These are phyloP conservation scores for Panaeolus cyanescens DNA, from an alignment of 768 basidiomycete species.

Conservation along the genomic window DNA sequence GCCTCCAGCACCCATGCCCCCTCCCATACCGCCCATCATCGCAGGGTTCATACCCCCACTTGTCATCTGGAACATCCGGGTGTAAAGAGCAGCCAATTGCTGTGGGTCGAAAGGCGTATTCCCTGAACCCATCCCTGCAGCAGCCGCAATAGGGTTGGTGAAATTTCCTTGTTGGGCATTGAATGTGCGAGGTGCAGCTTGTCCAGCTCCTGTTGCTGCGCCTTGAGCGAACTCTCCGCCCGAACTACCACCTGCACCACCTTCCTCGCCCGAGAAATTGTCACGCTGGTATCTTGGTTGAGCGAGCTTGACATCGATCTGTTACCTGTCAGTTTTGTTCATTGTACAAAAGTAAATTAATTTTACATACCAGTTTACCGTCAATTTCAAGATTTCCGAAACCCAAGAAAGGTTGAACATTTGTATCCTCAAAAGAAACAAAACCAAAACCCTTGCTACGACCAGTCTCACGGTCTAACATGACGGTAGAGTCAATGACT, in stretches of 20 bases:
- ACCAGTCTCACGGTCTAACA: slow-evolving; percentile 96
- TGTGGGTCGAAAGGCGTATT: slow-evolving; percentile 87
- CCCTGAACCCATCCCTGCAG: slow-evolving; percentile 32
- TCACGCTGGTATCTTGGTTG: slow-evolving; percentile 87
- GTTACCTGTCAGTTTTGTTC: not conserved
- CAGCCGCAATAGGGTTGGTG: slow-evolving; percentile 26
- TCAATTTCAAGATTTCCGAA: slow-evolving; percentile 91
- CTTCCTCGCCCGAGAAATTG: slow-evolving; percentile 54
- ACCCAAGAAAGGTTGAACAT: slow-evolving; percentile 86
- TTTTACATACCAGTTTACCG: slow-evolving; percentile 80
- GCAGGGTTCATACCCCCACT: slow-evolving; percentile 58
- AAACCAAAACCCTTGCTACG: slow-evolving; percentile 98
- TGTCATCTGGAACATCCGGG: slow-evolving; percentile 92
- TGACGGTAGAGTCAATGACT: slow-evolving; percentile 97
- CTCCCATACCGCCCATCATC: slow-evolving; percentile 56
- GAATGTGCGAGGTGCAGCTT: slow-evolving; percentile 18
- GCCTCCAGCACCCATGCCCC: slow-evolving; percentile 8
- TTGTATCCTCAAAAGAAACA: slow-evolving; percentile 92
- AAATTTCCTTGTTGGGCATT: slow-evolving; percentile 42
- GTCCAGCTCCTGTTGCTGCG: slow-evolving; percentile 13
- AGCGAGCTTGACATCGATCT: slow-evolving; percentile 98
- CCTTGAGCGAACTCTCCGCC: slow-evolving; percentile 20
- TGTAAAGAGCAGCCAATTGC: slow-evolving; percentile 90
- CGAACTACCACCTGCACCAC: slow-evolving; percentile 20
- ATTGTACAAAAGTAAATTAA: not conserved